Percentiles rank a stretch among this genome's conserved stretches.
Evolutionary conservation across 2,329 filamentous ascomycete genomes (phyloP).

Genomic region (Bertia moriformis): DNA sequence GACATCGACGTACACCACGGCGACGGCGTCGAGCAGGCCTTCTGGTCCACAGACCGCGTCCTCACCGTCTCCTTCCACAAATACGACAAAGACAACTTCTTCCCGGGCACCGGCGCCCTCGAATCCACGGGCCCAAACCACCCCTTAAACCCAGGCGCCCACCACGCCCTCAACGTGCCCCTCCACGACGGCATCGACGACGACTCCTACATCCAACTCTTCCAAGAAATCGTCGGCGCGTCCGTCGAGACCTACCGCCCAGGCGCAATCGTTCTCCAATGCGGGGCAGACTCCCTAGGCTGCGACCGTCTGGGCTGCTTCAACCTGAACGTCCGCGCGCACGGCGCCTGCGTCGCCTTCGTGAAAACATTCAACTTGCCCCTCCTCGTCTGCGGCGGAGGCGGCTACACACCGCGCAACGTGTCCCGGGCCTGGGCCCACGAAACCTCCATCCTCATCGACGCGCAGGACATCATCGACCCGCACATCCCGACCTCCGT

Average conservation of each 20-base stretch:
- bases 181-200: constrained; percentile 85
- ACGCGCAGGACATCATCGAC: constrained; percentile 54
- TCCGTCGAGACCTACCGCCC: constrained; percentile 77
- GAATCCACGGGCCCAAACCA: constrained; percentile 73
- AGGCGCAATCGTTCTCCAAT: constrained; percentile 82
- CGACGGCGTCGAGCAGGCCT: constrained; percentile 81
- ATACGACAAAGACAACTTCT: constrained; percentile 72
- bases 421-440: constrained; percentile 94
- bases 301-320: constrained; percentile 89
- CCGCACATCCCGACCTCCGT: constrained; percentile 65
- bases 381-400: constrained; percentile 80
- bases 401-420: constrained; percentile 91
- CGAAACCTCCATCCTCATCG: constrained; percentile 82
- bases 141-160: constrained; percentile 72
- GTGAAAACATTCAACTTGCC: constrained; percentile 72
- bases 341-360: constrained; percentile 79
- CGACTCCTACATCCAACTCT: constrained; percentile 73
- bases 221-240: constrained; percentile 64
- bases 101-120: constrained; percentile 78
- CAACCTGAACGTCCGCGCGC: constrained; percentile 89
- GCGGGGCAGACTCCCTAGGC: constrained; percentile 84
- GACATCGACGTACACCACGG: constrained; percentile 89
- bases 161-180: constrained; percentile 81
- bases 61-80: constrained; percentile 95
- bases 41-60: constrained; percentile 76